These are phyloP conservation scores for Arxiozyma heterogenica DNA, from an alignment of 1,139 yeast species.

Conservation along the genomic window DNA sequence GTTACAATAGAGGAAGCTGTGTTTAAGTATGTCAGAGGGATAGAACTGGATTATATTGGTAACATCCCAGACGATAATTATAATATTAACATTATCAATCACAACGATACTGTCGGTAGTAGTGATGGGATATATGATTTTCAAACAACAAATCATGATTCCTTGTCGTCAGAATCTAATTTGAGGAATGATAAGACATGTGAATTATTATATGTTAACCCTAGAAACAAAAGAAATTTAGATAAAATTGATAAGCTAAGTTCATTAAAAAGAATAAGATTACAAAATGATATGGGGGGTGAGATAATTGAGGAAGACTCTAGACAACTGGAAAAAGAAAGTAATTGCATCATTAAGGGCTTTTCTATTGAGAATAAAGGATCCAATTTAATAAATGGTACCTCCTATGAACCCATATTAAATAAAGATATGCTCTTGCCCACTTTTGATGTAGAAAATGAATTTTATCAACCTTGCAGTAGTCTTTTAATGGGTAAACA, in stretches of 20 bases:
- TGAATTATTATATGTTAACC: not conserved
- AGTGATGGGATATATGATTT: not conserved
- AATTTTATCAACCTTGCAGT: no score
- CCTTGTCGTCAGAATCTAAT: not conserved
- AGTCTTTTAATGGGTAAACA: not conserved
- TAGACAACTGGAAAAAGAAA: not conserved
- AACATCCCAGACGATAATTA: constrained; percentile 6
- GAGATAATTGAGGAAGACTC: not conserved
- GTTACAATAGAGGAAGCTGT: constrained; percentile 48
- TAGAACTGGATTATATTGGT: constrained; percentile 34
- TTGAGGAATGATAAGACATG: not conserved
- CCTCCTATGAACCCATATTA: no score
- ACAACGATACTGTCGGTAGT: not conserved
- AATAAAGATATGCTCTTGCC: not conserved
- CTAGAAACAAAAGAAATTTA: not conserved
- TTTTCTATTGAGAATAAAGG: not conserved
- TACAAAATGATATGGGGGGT: not conserved
- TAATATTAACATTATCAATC: not conserved
- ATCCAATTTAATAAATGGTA: not conserved
- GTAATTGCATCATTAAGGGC: not conserved
- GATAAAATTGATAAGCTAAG: not conserved
- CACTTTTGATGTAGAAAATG: not conserved
- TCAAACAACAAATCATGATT: not conserved
- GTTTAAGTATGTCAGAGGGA: constrained; percentile 59
- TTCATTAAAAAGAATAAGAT: not conserved